Conservation (phyloP, 148 eudicot species). For the Diospyros kaki region DNA sequence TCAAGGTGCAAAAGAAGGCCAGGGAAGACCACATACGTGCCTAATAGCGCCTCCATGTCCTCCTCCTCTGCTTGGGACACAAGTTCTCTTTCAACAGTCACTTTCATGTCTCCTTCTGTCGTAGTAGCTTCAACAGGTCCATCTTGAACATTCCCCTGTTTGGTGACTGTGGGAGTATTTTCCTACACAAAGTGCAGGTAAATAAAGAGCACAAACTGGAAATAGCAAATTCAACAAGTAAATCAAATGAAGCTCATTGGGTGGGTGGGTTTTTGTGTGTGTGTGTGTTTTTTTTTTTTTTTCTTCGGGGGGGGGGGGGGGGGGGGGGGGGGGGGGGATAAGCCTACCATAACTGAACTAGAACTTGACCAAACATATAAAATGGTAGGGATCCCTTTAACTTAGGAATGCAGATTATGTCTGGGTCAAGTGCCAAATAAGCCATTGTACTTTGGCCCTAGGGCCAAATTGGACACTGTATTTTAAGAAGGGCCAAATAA, state of each 20-base stretch:
- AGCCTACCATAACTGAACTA: not conserved
- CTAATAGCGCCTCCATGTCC: slow-evolving; percentile 98
- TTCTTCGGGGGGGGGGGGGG: too few relatives aligned
- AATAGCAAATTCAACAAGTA: slow-evolving; percentile 2
- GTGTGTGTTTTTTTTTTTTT: too few relatives aligned
- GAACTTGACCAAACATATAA: too few relatives aligned
- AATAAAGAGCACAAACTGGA: not conserved
- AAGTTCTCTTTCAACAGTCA: slow-evolving; percentile 90
- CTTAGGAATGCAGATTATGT: too few relatives aligned
- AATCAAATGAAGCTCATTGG: not conserved
- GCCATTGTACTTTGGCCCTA: too few relatives aligned
- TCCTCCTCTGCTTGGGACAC: slow-evolving; percentile 96
- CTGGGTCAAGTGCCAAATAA: too few relatives aligned
- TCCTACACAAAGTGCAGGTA: slow-evolving; percentile 39
- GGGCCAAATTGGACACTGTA: too few relatives aligned
- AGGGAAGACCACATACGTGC: slow-evolving; percentile 57
- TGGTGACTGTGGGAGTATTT: slow-evolving; percentile 53
- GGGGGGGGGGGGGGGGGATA: not conserved
- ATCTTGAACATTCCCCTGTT: slow-evolving; percentile 51
- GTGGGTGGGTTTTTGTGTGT: too few relatives aligned
- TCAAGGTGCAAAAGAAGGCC: not conserved
- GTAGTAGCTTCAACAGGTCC: slow-evolving; percentile 46
- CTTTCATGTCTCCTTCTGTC: slow-evolving; percentile 60
- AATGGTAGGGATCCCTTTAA: too few relatives aligned
- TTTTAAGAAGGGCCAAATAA: too few relatives aligned